Base-by-base conservation (phyloP, 345 rosid species). In the Eucalyptus sideroxylon region DNA sequence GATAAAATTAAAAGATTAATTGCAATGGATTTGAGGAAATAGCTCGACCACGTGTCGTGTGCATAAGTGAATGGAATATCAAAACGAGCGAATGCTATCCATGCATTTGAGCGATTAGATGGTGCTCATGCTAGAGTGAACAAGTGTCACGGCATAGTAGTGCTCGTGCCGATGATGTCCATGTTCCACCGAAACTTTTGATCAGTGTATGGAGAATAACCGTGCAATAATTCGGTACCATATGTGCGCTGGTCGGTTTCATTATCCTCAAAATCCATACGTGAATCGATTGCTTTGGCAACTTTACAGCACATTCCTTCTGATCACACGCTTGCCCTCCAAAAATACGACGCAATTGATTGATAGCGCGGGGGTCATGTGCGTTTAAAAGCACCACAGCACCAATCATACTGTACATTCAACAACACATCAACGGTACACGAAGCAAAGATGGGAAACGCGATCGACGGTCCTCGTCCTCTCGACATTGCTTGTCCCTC, bases 1-100 rank as follows among this genome's bases (percentile, higher is more conserved):
- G 31, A 12, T 26, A 60, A 27, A 60, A 60, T 60, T 27, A 2
- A 27, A 60, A 27, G 1, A 27, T 26, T 60, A 26, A 60, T 26
- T 12, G 1, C 7, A 60, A 60, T 27, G 1, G 1, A 53, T 53
- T 69, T 69, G 6, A 37, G 15, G 13, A 37, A 1, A 10, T 9
- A 5, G 44, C 8, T 72, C 2, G 2, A 17, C 1, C 1, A 21
- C 11, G 23, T 2, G 8, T 44, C 1, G 11, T 0, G 2, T 0
- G 19, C 5, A 1, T 16, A 72, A 19, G 12, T 7, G 8, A 10
- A 72, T 34, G 42, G 8, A 37, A 2, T 37, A 34, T 10, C 1
- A 34, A 37, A 72, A 17, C 6, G 3, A 37, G 23, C 15, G 1
- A 34, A 19, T 37, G 45, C 2, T 37, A 42, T 72, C 82, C 82